Conservation (phyloP, 345 rosid species). For the Rhodomyrtus tomentosa region DNA sequence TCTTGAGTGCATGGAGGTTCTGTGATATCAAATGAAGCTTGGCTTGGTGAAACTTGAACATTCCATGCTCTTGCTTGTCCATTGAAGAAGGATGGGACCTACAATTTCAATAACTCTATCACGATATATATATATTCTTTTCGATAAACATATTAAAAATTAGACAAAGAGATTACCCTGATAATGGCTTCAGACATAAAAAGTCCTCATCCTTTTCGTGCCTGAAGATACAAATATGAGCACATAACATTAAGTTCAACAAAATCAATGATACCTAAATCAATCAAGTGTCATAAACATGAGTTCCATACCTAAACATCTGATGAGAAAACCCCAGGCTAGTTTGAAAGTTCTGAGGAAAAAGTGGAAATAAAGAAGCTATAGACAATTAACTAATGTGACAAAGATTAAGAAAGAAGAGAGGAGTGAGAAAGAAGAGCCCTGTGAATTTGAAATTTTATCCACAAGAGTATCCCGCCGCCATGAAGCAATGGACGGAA, state of each 20-base stretch:
- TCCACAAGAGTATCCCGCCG: slow-evolving; percentile 7
- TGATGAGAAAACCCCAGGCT: not conserved
- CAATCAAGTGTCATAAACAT: not conserved
- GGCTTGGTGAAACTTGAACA: not conserved
- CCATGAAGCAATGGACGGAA: not conserved
- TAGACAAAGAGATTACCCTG: not conserved
- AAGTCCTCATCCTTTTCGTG: not conserved
- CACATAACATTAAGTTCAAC: not conserved
- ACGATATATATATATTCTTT: not conserved
- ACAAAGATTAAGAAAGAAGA: not conserved
- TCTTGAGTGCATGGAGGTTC: not conserved
- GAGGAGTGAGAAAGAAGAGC: slow-evolving; percentile 17
- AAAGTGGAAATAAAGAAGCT: not conserved
- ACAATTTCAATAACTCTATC: not conserved
- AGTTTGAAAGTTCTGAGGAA: not conserved
- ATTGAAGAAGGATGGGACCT: not conserved
- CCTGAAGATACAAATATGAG: not conserved
- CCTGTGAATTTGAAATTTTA: slow-evolving; percentile 89
- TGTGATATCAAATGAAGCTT: not conserved
- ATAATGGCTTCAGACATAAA: not conserved
- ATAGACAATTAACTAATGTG: not conserved
- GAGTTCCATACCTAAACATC: not conserved
- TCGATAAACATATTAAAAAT: not conserved
- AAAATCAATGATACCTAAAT: not conserved
- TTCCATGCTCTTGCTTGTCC: not conserved